Percentiles rank a stretch among this genome's conserved stretches.
phyloP scores from a whole-genome alignment of 2,329 filamentous ascomycete species.

The Shiraia sp. region DNA sequence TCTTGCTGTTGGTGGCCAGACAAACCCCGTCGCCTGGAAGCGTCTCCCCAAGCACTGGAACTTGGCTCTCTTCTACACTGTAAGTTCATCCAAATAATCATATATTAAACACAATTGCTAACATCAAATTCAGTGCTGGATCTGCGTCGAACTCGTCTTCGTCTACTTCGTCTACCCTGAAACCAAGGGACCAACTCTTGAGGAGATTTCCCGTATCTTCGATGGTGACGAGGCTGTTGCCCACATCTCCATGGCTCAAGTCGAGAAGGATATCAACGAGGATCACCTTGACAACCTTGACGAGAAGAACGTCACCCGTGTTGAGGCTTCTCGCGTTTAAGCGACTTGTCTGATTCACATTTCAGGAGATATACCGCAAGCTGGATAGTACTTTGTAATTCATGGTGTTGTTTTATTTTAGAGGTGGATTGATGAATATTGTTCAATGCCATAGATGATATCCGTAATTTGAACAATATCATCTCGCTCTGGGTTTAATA shows the following conservation, averaged over 20 bases:
- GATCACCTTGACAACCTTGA: constrained; percentile 17
- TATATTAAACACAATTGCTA: not conserved
- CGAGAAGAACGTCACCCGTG: constrained; percentile 17
- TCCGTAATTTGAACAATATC: not conserved
- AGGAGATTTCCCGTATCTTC: constrained; percentile 71
- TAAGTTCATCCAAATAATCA: constrained; percentile 1
- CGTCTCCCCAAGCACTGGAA: constrained; percentile 61
- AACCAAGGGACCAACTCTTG: constrained; percentile 70
- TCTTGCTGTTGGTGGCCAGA: constrained; percentile 63
- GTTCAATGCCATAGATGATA: not conserved
- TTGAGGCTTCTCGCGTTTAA: constrained; percentile 17
- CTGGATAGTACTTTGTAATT: constrained; percentile 2
- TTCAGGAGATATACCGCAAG: not conserved
- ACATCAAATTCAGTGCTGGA: constrained; percentile 51
- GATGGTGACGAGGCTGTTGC: constrained; percentile 61
- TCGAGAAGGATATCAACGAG: constrained; percentile 23
- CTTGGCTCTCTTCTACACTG: constrained; percentile 67
- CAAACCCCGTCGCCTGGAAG: constrained; percentile 66
- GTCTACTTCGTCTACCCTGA: constrained; percentile 54
- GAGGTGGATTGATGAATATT: not conserved
- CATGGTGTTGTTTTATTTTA: not conserved
- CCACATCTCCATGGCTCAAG: constrained; percentile 25
- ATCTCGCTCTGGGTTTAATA: not conserved
- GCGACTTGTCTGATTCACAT: not conserved
- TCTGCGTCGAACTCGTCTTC: constrained; percentile 62